These are phyloP conservation scores for Penicillium occitanis DNA, from an alignment of 2,329 filamentous ascomycete genomes.

Conservation along the genomic window DNA sequence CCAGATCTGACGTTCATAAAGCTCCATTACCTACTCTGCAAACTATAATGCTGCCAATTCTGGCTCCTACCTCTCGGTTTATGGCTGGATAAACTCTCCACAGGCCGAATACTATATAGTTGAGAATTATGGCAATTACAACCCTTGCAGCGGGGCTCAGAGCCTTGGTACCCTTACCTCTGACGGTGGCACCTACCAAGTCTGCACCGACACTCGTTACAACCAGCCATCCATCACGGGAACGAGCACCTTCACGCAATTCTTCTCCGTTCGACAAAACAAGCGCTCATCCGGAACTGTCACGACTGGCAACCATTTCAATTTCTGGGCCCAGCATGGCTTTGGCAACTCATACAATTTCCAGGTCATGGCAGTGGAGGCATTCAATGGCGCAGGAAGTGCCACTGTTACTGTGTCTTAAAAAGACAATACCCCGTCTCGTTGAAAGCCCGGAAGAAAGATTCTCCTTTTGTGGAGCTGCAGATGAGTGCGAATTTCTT, in stretches of 20 bases:
- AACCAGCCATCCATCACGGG: slow-evolving; percentile 44
- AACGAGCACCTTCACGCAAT: slow-evolving; percentile 45
- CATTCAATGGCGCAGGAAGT: not conserved
- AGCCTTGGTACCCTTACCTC: slow-evolving; percentile 37
- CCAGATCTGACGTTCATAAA: not conserved
- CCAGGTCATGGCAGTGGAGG: slow-evolving; percentile 46
- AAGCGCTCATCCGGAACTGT: slow-evolving; percentile 40
- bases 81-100: slow-evolving; percentile 44
- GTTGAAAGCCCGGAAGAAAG: not conserved
- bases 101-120: slow-evolving; percentile 42
- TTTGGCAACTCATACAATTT: slow-evolving; percentile 38
- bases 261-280: slow-evolving; percentile 41
- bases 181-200: slow-evolving; percentile 41
- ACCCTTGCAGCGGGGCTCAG: slow-evolving; percentile 31
- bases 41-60: not conserved
- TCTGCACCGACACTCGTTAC: slow-evolving; percentile 38
- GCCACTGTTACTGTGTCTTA: slow-evolving; percentile 5
- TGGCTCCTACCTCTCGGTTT: slow-evolving; percentile 34
- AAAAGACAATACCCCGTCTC: not conserved
- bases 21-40: slow-evolving; percentile 4
- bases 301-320: slow-evolving; percentile 39
- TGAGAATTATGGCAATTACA: slow-evolving; percentile 33
- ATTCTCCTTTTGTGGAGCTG: not conserved
- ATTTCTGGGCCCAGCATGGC: slow-evolving; percentile 36
- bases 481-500: not conserved